phyloP scores from a whole-genome alignment of 1,284 basidiomycete species.

The Puccinia triticina region DNA sequence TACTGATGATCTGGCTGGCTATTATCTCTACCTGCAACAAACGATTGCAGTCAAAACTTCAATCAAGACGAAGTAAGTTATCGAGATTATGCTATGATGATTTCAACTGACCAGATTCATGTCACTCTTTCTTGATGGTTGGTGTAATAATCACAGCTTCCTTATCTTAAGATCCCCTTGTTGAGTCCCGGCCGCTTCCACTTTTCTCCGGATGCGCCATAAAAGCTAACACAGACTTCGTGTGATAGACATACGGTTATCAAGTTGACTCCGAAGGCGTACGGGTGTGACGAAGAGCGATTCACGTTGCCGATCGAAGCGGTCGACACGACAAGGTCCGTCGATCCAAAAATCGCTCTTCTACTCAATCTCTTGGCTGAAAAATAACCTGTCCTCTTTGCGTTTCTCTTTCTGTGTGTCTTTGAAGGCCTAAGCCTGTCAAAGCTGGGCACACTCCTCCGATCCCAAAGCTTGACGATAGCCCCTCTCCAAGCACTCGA shows the following conservation, averaged over 20 bases:
- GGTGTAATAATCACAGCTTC: slow-evolving; percentile 64
- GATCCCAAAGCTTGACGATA: slow-evolving; percentile 19
- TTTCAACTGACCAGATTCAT: background rate
- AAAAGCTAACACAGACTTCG: background rate
- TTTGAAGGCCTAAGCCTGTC: slow-evolving; percentile 43
- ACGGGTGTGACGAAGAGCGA: slow-evolving; percentile 97
- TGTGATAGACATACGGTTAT: slow-evolving; percentile 78
- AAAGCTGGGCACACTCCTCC: slow-evolving; percentile 6
- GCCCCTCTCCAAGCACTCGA: slow-evolving; percentile 47
- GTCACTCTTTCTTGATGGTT: background rate
- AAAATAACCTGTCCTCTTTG: background rate
- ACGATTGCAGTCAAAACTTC: slow-evolving; percentile 71
- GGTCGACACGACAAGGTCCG: slow-evolving; percentile 50
- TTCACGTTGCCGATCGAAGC: slow-evolving; percentile 48
- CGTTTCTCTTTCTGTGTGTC: background rate
- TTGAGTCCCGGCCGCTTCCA: background rate
- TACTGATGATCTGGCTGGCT: background rate
- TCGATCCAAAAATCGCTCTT: background rate
- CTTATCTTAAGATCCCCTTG: slow-evolving; percentile 80
- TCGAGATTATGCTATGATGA: too few relatives aligned
- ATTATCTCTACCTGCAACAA: background rate
- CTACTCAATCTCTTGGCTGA: background rate
- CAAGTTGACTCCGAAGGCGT: slow-evolving; percentile 94
- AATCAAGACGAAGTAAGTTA: slow-evolving; percentile 73
- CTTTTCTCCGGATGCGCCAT: background rate